Base-by-base conservation (phyloP, 2,329 filamentous ascomycete genomes). In the Aspergillus alliaceus region DNA sequence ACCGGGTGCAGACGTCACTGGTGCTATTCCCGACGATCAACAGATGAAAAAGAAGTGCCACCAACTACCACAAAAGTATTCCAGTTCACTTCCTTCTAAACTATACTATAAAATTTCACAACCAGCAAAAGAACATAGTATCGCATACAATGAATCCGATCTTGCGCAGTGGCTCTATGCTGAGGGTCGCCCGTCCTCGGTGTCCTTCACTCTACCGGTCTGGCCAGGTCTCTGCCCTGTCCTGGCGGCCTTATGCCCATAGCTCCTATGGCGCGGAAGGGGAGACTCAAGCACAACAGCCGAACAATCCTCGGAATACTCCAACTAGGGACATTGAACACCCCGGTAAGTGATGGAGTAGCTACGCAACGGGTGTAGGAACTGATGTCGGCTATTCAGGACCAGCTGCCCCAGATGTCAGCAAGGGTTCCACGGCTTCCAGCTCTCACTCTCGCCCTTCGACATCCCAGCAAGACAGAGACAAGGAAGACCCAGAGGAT, bases 301-400 rank as follows among this genome's bases (percentile, higher is more conserved):
- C 54, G 20, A 51, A 59, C 14, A 42, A 52, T 12, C 42, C 53
- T 11, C 47, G 39, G 20, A 62, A 59, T 51, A 55, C 52, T 20
- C 52, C 56, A 27, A 66, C 66, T 4, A 54, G 62, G 24, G 56
- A 65, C 34, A 61, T 66, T 11, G 65, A 68, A 39, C 66, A 68
- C 56, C 66, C 66, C 50, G 65, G 65, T 67, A 60, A 31, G 53
- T 25, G 9, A 18, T 29, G n/a, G 5, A 3, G 14, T n/a, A 29
- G 22, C 42, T 29, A 31, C 15, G 4, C 39, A 25, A 25, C 24
- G 14, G 25, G 20, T 3, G 14, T 25, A 11, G 2, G n/a, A 27
- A 42, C n/a, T 39, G 34, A 46, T 31, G 1, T 12, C 34, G n/a
- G 9, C 22, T 8, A 24, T 34, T 52, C 51, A 69, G 65, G 66